Percentiles rank a stretch among this genome's conserved stretches.
These are phyloP conservation scores for Trichophyton rubrum DNA, from an alignment of 2,329 filamentous ascomycete species.

Conservation along the genomic window DNA sequence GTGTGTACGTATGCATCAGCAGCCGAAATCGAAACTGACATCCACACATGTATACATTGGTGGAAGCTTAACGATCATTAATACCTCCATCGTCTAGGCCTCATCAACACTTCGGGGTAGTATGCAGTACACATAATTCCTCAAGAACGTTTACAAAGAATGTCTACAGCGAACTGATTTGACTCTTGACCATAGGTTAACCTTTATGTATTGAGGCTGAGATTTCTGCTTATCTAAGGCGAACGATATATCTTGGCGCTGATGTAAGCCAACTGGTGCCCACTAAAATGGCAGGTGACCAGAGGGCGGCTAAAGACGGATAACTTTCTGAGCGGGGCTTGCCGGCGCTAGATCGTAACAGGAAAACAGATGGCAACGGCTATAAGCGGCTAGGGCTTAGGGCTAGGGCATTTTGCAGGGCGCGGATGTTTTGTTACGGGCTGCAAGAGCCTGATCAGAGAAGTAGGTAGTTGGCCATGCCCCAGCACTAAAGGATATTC, in stretches of 20 bases:
- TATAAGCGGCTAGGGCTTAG: slow-evolving; percentile 1
- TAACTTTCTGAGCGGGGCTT: neutral
- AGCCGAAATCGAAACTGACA: neutral
- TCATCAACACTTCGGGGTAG: neutral
- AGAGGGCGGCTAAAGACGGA: neutral
- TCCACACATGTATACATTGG: neutral
- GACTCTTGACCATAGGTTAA: neutral
- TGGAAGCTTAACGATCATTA: neutral
- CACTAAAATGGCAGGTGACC: neutral
- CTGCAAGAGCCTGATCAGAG: neutral
- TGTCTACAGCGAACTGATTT: neutral
- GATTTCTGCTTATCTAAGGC: neutral
- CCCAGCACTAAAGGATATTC: neutral
- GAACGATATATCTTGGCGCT: neutral
- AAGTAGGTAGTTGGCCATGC: slow-evolving; percentile 1
- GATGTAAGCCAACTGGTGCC: neutral
- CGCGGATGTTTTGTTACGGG: neutral
- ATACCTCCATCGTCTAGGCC: neutral
- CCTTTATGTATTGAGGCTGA: neutral
- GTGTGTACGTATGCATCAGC: neutral
- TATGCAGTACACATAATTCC: neutral
- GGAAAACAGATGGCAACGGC: neutral
- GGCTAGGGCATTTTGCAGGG: neutral
- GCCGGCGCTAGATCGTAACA: neutral
- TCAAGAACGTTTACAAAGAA: neutral